These are phyloP conservation scores for Sideroxylon spinosum DNA, from an alignment of 179 eudicot genomes.

Conservation along the genomic window DNA sequence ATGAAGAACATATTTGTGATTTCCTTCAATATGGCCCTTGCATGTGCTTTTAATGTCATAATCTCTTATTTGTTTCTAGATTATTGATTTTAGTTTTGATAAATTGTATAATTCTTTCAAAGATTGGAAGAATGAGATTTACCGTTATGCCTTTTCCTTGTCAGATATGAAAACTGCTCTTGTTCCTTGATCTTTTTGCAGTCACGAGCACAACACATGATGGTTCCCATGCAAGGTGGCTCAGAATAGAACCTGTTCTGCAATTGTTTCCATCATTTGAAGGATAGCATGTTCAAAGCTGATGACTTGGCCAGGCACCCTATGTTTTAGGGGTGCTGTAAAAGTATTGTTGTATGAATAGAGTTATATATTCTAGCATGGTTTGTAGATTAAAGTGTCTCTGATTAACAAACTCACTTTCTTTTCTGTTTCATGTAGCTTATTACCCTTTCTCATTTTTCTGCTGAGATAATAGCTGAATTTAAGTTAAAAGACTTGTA, in stretches of 20 bases:
- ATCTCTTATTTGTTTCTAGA: neutral
- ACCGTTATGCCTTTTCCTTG: neutral
- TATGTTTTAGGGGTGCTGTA: neutral
- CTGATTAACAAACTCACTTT: neutral
- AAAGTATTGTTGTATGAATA: neutral
- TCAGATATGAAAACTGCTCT: neutral
- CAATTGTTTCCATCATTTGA: neutral
- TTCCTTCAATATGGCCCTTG: too few species aligned
- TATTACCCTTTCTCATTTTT: neutral
- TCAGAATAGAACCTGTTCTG: neutral
- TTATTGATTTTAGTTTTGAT: neutral
- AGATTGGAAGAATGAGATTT: neutral
- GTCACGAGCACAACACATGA: conserved; percentile 20
- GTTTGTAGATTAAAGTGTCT: neutral
- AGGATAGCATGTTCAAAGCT: neutral
- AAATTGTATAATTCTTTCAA: neutral
- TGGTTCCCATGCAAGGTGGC: conserved; percentile 11
- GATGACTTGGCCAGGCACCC: too few species aligned
- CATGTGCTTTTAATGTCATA: neutral
- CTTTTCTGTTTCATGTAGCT: neutral
- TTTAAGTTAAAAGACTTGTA: neutral
- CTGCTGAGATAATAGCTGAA: neutral
- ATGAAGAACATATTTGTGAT: too few species aligned
- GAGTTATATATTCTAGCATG: neutral
- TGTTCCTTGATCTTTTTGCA: conserved; percentile 2